Percentiles rank a stretch among this genome's conserved stretches.
These are phyloP conservation scores for Aspergillus latus DNA, from an alignment of 2,329 filamentous ascomycete species.

Conservation along the genomic window DNA sequence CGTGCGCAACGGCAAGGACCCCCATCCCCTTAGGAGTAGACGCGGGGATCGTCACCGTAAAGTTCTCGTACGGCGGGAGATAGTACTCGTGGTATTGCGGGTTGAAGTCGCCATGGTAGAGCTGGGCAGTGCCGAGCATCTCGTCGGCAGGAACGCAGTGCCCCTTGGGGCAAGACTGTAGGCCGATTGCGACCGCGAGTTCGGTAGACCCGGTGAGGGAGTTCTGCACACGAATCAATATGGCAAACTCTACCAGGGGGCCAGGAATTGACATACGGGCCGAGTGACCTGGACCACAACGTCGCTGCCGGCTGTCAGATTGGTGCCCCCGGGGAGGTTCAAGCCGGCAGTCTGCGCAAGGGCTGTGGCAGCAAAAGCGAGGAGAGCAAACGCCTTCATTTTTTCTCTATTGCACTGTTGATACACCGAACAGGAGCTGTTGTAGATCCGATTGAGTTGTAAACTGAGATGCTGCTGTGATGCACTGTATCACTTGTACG, in stretches of 20 bases:
- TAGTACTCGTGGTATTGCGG: conserved; percentile 28
- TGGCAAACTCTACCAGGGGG: not conserved
- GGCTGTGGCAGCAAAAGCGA: conserved; percentile 23
- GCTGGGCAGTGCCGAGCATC: conserved; percentile 22
- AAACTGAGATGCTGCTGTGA: no score
- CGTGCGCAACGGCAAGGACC: conserved; percentile 31
- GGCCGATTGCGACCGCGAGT: conserved; percentile 32
- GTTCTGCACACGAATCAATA: conserved; percentile 20
- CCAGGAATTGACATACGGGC: conserved; percentile 23
- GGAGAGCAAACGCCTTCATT: conserved; percentile 25
- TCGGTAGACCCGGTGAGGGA: conserved; percentile 28
- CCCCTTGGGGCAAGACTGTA: conserved; percentile 25
- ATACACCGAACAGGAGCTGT: no score
- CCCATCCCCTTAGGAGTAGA: conserved; percentile 16
- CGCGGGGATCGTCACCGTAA: conserved; percentile 29
- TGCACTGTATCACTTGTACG: no score
- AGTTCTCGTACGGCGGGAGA: conserved; percentile 33
- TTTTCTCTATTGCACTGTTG: conserved; percentile 5
- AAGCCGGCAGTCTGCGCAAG: conserved; percentile 30
- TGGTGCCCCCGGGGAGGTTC: conserved; percentile 24
- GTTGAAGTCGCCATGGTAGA: conserved; percentile 31
- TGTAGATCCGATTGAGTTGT: no score
- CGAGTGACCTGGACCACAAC: conserved; percentile 32
- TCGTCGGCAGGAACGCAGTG: conserved; percentile 23
- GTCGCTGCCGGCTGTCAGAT: conserved; percentile 22